Evolutionary conservation across 495 filamentous ascomycete species (phyloP), one percentile per base, ranked within the genome.

Genomic region (Penicillium macrosclerotiorum): DNA sequence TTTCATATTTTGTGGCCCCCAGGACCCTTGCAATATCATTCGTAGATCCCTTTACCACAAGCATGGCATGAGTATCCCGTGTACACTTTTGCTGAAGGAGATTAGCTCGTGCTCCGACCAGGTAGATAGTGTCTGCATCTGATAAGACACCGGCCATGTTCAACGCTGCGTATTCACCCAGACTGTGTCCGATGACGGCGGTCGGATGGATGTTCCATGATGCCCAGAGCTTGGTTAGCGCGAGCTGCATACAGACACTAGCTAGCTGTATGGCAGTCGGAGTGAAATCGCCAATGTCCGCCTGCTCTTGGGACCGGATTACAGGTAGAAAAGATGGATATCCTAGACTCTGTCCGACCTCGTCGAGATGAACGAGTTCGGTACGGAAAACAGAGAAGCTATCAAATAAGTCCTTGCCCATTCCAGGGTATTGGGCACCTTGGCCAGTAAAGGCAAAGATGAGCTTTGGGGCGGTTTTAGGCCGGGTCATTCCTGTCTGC

Each of bases 81-180:
- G 76, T 80, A 71, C 89, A 94, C 49, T 82, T 78, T n/a, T 79
- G 68, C 27, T 83, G 76, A 2, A 95, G 73, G 5, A 94, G 71
- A 49, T 80, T 71, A 16, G 90, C 90, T 34, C 90, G 81, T 24
- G 76, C 70, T 19, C 89, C 90, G 42, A 90, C 86, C 3, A 94
- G 52, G 16, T 55, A 85, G 45, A 93, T 77, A 36, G 83, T 78
- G 55, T 92, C 88, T 51, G 76, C 81, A 24, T 78, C 81, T 5
- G 83, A 84, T 11, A 94, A 67, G 13, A 93, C 85, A 29, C 87
- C 89, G 26, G 86, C 79, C n/a, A 82, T 78, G 48, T 87, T 76
- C 6, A 94, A 68, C 9, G 89, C 88, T 23, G 89, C 86, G 60
- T 90, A 93, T 63, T 93, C 89, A 27, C 89, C 89, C 13, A 81